Evolutionary conservation across 148 eudicot species (phyloP), one percentile per base, ranked within the genome.

Genomic region (Gaultheria prostrata): DNA sequence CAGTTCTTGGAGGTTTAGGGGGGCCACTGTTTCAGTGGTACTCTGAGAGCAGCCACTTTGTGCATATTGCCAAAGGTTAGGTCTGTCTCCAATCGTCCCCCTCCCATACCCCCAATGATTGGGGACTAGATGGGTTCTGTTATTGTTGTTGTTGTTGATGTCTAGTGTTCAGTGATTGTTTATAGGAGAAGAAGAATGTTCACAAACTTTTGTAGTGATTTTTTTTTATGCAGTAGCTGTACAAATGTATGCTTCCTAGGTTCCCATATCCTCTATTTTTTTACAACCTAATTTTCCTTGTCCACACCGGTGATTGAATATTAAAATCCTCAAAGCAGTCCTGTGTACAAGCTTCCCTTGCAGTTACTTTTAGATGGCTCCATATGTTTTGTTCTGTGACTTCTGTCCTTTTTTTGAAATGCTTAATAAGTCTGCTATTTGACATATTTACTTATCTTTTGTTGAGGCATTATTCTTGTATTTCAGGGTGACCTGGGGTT

Each of bases 401-500:
- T n/a, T 53, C 43, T 74, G 76, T 48, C 18, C 18, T 32, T 70
- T 51, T n/a, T 20, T 11, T 46, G 33, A 82, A 49, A 71, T 54
- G 48, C n/a, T 49, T 69, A 28, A 50, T 70, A 10, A 11, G 54
- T 8, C 24, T 49, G 30, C 35, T 70, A 70, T 70, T 67, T 28
- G 51, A 18, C 65, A 57, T 77, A 13, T 77, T 61, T 51, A 45
- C 76, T 30, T 63, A 48, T 48, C 28, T 77, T 75, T 56, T 78
- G 56, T 33, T 70, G 28, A 39, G 65, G 46, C 54, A 57, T 46
- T 75, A 61, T 65, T 26, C 26, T 82, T 82, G 69, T 59, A 45
- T 85, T 86, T 74, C 94, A 96, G 99, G 99, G 99, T 78, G 98
- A 96, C 87, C 88, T 96, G 90, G 99, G 99, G 70, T 93, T 89